Conservation (phyloP, 2,329 filamentous ascomycete genomes). For the Gaeumannomyces tritici region DNA sequence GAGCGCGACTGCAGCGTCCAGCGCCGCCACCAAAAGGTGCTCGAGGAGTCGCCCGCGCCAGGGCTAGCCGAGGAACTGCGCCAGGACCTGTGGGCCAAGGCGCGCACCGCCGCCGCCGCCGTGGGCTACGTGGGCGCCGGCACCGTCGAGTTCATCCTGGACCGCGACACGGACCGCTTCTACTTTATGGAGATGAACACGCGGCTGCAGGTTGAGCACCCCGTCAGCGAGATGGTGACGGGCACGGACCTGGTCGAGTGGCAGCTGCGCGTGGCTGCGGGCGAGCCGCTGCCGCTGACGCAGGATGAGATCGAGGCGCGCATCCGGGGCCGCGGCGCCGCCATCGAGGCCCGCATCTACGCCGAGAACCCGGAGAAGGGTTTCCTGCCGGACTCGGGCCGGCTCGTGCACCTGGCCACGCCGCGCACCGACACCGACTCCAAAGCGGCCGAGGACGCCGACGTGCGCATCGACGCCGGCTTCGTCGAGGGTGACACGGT, state of each 20-base stretch:
- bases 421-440: conserved; percentile 35
- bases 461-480: conserved; percentile 85
- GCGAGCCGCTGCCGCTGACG: conserved; percentile 45
- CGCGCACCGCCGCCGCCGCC: conserved; percentile 57
- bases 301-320: conserved; percentile 59
- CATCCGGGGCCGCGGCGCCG: conserved; percentile 70
- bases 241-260: conserved; percentile 77
- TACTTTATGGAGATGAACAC: conserved; percentile 83
- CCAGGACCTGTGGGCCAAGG: conserved; percentile 56
- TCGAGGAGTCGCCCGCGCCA: conserved; percentile 82
- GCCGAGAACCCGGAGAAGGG: conserved; percentile 84
- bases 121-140: conserved; percentile 84
- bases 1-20: conserved; percentile 87
- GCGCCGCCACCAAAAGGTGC: conserved; percentile 78
- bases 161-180: conserved; percentile 71
- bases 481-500: conserved; percentile 88
- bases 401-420: conserved; percentile 71
- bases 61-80: conserved; percentile 48
- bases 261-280: conserved; percentile 72
- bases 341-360: conserved; percentile 93
- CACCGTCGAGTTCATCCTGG: conserved; percentile 84
- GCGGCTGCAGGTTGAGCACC: conserved; percentile 90
- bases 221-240: conserved; percentile 68
- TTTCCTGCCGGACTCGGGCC: conserved; percentile 90
- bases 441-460: conserved; percentile 35